Percentiles rank a stretch among this genome's conserved stretches.
Conservation (phyloP, 1,139 yeast species). For the Debaryomyces singareniensis region DNA sequence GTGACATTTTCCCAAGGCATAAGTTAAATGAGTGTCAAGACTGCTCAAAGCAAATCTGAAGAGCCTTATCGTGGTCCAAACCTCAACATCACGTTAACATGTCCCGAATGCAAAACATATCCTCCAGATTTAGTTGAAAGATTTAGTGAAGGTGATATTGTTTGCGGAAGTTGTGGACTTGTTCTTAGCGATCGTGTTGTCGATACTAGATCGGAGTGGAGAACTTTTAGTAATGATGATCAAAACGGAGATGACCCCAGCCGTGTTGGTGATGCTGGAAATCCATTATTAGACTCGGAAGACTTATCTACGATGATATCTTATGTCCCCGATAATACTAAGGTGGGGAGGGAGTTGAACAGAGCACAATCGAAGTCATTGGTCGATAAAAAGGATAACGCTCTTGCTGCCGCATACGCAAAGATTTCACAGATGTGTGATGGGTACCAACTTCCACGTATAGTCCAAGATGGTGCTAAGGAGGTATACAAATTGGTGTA, state of each 20-base stretch:
- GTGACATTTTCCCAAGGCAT: no score
- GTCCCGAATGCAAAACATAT: slow-evolving; percentile 93
- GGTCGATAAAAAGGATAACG: slow-evolving; percentile 83
- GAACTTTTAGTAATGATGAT: slow-evolving; percentile 94
- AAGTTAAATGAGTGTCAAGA: slow-evolving; percentile 10
- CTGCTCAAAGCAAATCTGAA: slow-evolving; percentile 13
- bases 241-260: slow-evolving; percentile 98
- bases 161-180: slow-evolving; percentile 93
- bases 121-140: slow-evolving; percentile 96
- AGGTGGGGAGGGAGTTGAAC: slow-evolving; percentile 78
- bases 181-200: slow-evolving; percentile 90
- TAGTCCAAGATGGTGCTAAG: slow-evolving; percentile 95
- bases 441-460: slow-evolving; percentile 89
- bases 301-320: slow-evolving; percentile 92
- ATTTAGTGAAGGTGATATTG: slow-evolving; percentile 96
- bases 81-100: slow-evolving; percentile 80
- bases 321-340: slow-evolving; percentile 69
- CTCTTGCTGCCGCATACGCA: slow-evolving; percentile 82
- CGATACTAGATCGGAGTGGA: slow-evolving; percentile 97
- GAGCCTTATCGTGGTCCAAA: slow-evolving; percentile 54
- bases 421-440: slow-evolving; percentile 95
- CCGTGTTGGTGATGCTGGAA: slow-evolving; percentile 99
- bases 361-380: slow-evolving; percentile 83
- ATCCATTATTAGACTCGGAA: slow-evolving; percentile 85
- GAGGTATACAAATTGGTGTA: slow-evolving; percentile 91